Percentiles rank a stretch among this genome's conserved stretches.
Conservation (phyloP, 257 asterid species). For the Striga asiatica region DNA sequence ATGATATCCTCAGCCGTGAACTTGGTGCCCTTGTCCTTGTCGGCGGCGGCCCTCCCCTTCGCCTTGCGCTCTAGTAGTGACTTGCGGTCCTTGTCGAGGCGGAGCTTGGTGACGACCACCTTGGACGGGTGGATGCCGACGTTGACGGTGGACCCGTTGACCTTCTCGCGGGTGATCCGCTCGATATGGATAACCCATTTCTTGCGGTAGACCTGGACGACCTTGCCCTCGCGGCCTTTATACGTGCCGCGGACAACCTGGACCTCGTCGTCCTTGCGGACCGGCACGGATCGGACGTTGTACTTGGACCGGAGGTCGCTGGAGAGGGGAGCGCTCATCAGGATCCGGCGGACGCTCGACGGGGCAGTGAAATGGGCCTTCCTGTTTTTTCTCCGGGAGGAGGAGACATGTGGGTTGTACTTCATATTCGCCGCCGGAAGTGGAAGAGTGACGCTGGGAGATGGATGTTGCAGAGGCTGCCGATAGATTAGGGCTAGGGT, state of each 20-base stretch:
- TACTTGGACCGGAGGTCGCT: conserved; percentile 58
- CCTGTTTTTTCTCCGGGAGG: conserved; percentile 79
- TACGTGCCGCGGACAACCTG: conserved; percentile 79
- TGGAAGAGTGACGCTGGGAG: not conserved
- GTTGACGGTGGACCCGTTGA: conserved; percentile 73
- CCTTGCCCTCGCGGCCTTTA: conserved; percentile 88
- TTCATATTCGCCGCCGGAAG: conserved; percentile 44
- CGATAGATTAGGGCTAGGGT: not conserved
- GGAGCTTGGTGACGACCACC: conserved; percentile 62
- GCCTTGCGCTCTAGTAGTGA: conserved; percentile 77
- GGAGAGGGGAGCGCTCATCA: conserved; percentile 74
- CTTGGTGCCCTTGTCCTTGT: conserved; percentile 83
- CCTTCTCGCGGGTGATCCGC: conserved; percentile 80
- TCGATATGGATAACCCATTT: conserved; percentile 92
- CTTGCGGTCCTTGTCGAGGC: conserved; percentile 78
- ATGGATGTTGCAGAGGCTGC: not conserved
- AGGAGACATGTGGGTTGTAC: conserved; percentile 67
- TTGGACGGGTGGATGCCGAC: conserved; percentile 74
- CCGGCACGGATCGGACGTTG: conserved; percentile 75
- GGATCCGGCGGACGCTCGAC: conserved; percentile 70
- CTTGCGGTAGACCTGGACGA: conserved; percentile 78
- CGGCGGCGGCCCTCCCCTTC: conserved; percentile 74
- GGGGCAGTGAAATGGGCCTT: conserved; percentile 95
- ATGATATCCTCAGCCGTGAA: conserved; percentile 68
- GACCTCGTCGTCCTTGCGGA: conserved; percentile 84